Evolutionary conservation across 2,329 filamentous ascomycete species (phyloP), one percentile per base, ranked within the genome.

Genomic region (Emergomyces orientalis): DNA sequence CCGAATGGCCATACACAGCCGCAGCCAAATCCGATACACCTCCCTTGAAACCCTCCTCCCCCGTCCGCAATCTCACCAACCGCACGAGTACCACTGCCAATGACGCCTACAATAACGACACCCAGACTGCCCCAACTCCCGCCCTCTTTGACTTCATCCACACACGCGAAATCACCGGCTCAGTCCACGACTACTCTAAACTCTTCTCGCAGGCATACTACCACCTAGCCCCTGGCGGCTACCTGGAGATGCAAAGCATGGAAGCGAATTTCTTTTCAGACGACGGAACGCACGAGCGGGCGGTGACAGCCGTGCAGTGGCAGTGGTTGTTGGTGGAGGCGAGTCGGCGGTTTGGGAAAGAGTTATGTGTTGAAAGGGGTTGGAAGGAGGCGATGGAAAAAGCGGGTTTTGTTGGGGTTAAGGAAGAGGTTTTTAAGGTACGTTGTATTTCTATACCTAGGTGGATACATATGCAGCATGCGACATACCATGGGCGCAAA

Each of bases 231-330:
- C 74, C 74, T 0, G 74, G 73, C 6, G 74, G 74, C 0, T 76
- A 73, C 71, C 65, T 76, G 25, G 74, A 76, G 63, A 63, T 71
- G 32, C 73, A 76, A 64, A 72, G 73, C 59, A 74, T 72, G 54
- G 72, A 74, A 58, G 59, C 67, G 2, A 63, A 61, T 34, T 58
- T 72, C 7, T 30, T 60, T 22, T 74, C 73, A 7, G 72, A 75
- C 51, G 74, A 76, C 62, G 74, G 68, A 34, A 71, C 73, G 8
- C 67, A 70, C 60, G 54, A 66, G 56, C 30, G 63, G 0, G 73
- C 72, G 1, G 63, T 63, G 2, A 66, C 66, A 45, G 27, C 73
- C 1, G 64, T 68, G 62, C 68, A 71, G n/a, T 75, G 72, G 70
- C 67, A 69, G 56, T 59, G 69, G 19, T 65, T 69, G 54, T 59